phyloP scores from a whole-genome alignment of 1,284 basidiomycete genomes.

The Chalciporus sp. region DNA sequence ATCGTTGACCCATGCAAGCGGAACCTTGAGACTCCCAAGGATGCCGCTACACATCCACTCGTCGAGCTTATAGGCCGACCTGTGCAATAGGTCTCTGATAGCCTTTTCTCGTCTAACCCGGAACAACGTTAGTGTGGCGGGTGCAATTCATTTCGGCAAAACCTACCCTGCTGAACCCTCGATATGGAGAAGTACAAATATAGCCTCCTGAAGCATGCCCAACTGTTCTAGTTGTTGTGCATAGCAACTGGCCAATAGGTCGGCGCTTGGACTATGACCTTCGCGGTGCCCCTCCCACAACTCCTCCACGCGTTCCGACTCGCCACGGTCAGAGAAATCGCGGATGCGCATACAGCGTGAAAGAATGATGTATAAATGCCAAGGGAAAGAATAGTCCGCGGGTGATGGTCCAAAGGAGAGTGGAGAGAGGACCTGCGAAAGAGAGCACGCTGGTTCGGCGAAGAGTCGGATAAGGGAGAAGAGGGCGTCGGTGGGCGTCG shows the following conservation, averaged over 20 bases:
- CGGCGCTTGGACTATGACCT: constrained; percentile 83
- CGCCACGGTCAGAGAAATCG: constrained; percentile 83
- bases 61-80: constrained; percentile 70
- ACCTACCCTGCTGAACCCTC: constrained; percentile 77
- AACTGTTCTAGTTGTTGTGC: constrained; percentile 85
- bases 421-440: constrained; percentile 65
- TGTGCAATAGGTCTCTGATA: constrained; percentile 78
- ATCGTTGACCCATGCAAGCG: constrained; percentile 84
- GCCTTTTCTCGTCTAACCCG: constrained; percentile 69
- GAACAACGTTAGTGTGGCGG: constrained; percentile 7
- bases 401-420: constrained; percentile 78
- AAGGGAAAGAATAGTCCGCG: constrained; percentile 82
- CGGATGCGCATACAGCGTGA: constrained; percentile 81
- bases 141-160: not conserved
- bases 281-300: constrained; percentile 47
- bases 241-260: constrained; percentile 82
- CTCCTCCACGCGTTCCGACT: constrained; percentile 42
- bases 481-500: constrained; percentile 64
- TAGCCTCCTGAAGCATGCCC: constrained; percentile 84
- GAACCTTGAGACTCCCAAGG: constrained; percentile 77
- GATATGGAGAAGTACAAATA: constrained; percentile 89
- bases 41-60: constrained; percentile 76
- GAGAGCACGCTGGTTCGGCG: constrained; percentile 66
- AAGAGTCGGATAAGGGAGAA: constrained; percentile 85
- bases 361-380: constrained; percentile 92